Base-by-base conservation (phyloP, 1,139 yeast species). In the Magnusiomyces tetraspermus region DNA sequence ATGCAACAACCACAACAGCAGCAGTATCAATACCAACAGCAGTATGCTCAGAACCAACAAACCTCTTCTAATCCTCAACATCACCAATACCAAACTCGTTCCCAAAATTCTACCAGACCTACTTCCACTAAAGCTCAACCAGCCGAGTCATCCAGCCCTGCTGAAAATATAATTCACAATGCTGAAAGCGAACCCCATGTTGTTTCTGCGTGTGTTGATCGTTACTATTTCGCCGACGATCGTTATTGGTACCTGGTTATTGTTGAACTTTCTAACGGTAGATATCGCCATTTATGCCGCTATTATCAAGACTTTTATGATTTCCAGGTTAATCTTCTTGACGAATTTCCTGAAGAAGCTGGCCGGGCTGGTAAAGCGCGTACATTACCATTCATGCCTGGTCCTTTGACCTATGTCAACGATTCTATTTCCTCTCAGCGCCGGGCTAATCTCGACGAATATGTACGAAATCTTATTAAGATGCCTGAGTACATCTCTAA, bases 261-360 rank as follows among this genome's bases (percentile, higher is more conserved):
- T 41, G 89, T 87, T 41, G 76, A 78, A 54, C 71, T 89, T 59
- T 77, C 83, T 38, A 82, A 83, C 64, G 95, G 95, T 10, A 75
- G 77, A 54, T 70, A 71, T 40, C 76, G 97, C 56, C 79, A 82
- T 57, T 73, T 94, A 58, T 89, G 94, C 68, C 78, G 98, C 58
- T 90, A 79, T 69, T 94, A 94, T 68, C 97, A 92, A 67, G 98
- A 94, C 70, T 94, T 94, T 67, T 92, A 90, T 68, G 96, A 92
- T 68, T 79, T 90, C 64, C 98, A 94, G 67, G 92, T 90, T 51
- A 80, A 78, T 58, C 73, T 94, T 50, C 74, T 92, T 53, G 95
- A 86, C 62, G 76, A 83, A 47, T 92, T 86, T 72, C 97, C 97
- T 2, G 82, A 76, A 58, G 98, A 92, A 67, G 96, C 97, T 3